phyloP scores from a whole-genome alignment of 2,329 filamentous ascomycete species.

The Trichoderma citrinoviride region DNA sequence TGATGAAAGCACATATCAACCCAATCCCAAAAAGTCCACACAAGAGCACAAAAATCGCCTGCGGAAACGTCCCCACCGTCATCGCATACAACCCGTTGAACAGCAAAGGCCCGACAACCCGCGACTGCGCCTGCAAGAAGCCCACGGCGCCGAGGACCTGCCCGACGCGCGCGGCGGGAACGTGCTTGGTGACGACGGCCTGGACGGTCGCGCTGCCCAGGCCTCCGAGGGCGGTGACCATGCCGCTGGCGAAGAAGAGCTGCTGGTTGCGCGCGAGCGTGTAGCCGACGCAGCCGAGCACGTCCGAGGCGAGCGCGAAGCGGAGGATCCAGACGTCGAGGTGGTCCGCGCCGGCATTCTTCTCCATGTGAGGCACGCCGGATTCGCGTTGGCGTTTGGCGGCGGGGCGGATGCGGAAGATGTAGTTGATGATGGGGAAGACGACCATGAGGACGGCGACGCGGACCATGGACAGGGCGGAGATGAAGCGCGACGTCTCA shows the following conservation, averaged over 20 bases:
- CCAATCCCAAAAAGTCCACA: constrained; percentile 63
- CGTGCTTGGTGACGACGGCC: constrained; percentile 83
- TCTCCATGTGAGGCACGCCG: constrained; percentile 41
- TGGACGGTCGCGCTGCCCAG: constrained; percentile 84
- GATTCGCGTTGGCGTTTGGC: constrained; percentile 40
- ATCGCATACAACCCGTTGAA: constrained; percentile 84
- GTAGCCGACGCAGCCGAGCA: constrained; percentile 74
- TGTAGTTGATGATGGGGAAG: constrained; percentile 72
- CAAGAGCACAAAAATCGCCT: constrained; percentile 79
- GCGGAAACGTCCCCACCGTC: constrained; percentile 75
- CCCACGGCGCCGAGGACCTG: constrained; percentile 87
- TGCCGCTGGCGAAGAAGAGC: constrained; percentile 69
- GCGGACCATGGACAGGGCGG: constrained; percentile 71
- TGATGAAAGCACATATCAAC: constrained; percentile 64
- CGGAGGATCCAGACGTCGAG: constrained; percentile 79
- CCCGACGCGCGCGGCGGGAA: constrained; percentile 76
- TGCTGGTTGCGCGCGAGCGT: constrained; percentile 59
- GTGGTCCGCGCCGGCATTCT: constrained; percentile 67
- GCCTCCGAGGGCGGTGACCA: constrained; percentile 74
- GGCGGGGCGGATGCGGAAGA: constrained; percentile 61
- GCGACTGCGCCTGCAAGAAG: constrained; percentile 75
- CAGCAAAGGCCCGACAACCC: constrained; percentile 74
- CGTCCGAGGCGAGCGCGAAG: constrained; percentile 70
- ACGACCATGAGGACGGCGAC: constrained; percentile 72
- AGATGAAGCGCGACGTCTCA: constrained; percentile 78